Evolutionary conservation across 768 basidiomycete species (phyloP).

Genomic region (Lactarius sanguifluus): DNA sequence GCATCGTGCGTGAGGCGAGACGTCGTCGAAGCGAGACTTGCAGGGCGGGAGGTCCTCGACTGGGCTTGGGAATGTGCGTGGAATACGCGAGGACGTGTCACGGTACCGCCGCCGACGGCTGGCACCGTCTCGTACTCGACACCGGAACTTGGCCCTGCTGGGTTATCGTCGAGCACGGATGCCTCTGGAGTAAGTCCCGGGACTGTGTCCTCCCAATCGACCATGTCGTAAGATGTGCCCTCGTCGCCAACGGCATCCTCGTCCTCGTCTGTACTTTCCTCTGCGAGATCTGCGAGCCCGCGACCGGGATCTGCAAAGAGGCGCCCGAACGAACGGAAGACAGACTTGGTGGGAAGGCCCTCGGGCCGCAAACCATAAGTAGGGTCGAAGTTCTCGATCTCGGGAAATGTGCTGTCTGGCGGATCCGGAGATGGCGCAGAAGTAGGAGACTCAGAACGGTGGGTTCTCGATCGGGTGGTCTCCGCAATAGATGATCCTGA

Average conservation of each 20-base stretch:
- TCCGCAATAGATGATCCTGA: conserved; percentile 19
- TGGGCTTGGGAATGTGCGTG: conserved; percentile 83
- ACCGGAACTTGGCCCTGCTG: conserved; percentile 42
- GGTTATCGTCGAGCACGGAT: conserved; percentile 39
- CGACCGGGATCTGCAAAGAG: conserved; percentile 68
- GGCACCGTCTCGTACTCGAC: conserved; percentile 85
- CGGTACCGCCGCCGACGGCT: conserved; percentile 86
- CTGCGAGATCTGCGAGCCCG: conserved; percentile 73
- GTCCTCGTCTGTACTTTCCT: conserved; percentile 53
- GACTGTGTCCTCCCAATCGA: conserved; percentile 68
- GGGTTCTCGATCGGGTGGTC: conserved; percentile 19
- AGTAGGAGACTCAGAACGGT: conserved; percentile 36
- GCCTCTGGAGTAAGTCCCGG: conserved; percentile 47
- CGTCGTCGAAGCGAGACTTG: conserved; percentile 19
- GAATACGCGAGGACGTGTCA: conserved; percentile 80
- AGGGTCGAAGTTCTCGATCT: conserved; percentile 89
- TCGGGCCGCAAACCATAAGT: conserved; percentile 96
- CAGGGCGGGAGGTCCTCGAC: conserved; percentile 39
- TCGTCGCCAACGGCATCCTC: conserved; percentile 42
- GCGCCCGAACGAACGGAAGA: conserved; percentile 74
- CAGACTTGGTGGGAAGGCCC: conserved; percentile 80
- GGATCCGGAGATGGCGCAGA: conserved; percentile 31
- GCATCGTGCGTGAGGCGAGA: conserved; percentile 25
- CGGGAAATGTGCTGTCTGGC: conserved; percentile 45
- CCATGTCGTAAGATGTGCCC: conserved; percentile 54